Evolutionary conservation across 352 stramenopile genomes (phyloP).

Genomic region (Detonula confervacea): DNA sequence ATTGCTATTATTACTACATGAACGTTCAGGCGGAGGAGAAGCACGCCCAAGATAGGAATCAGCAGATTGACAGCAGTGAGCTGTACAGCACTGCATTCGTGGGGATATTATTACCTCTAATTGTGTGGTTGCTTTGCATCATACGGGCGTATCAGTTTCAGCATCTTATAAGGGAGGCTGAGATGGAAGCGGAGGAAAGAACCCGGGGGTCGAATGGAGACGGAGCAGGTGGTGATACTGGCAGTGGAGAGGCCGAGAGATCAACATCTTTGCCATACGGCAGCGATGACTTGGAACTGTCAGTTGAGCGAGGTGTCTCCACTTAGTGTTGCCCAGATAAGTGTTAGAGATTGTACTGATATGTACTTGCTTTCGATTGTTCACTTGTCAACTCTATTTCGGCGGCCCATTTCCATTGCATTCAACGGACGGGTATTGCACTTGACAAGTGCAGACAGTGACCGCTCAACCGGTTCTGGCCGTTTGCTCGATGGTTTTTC

Average conservation of each 20-base stretch:
- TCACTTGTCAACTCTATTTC: slow-evolving; percentile 20
- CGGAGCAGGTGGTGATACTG: neutral
- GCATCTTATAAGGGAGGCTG: slow-evolving; percentile 69
- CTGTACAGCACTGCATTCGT: slow-evolving; percentile 57
- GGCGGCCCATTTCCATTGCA: slow-evolving; percentile 23
- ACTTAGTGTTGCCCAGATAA: neutral
- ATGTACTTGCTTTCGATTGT: too few species aligned
- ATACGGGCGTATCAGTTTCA: slow-evolving; percentile 77
- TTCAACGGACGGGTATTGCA: slow-evolving; percentile 25
- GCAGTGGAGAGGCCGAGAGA: neutral
- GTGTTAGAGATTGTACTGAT: too few species aligned
- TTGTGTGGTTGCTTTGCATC: slow-evolving; percentile 77
- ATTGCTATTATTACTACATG: slow-evolving; percentile 69
- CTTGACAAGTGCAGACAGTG: slow-evolving; percentile 18
- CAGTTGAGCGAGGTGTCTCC: slow-evolving; percentile 28
- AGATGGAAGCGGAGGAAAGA: slow-evolving; percentile 52
- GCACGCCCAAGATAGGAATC: slow-evolving; percentile 37
- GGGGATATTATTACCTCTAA: slow-evolving; percentile 67
- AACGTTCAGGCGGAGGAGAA: slow-evolving; percentile 54
- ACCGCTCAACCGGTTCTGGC: slow-evolving; percentile 7
- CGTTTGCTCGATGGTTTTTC: slow-evolving; percentile 8
- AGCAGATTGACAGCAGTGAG: slow-evolving; percentile 20
- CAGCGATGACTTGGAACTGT: slow-evolving; percentile 37
- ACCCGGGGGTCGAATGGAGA: slow-evolving; percentile 26
- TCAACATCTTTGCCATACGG: slow-evolving; percentile 33